Evolutionary conservation across 2,329 filamentous ascomycete species (phyloP).

Genomic region (Claviceps maximensis): DNA sequence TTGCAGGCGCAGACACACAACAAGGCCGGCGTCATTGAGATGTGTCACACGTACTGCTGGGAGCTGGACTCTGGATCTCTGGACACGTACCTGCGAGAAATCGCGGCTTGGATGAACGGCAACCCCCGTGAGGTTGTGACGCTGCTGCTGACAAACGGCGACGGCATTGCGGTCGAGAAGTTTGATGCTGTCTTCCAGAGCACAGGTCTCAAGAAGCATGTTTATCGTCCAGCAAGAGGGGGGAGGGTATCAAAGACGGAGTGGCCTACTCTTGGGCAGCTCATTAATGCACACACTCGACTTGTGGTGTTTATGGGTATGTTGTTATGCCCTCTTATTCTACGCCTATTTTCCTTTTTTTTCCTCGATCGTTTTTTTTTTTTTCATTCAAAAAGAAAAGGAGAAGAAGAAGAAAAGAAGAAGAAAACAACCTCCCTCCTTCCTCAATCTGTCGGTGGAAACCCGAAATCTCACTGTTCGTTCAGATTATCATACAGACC

Average conservation of each 20-base stretch:
- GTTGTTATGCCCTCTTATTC: conserved; percentile 1
- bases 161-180: conserved; percentile 40
- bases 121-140: conserved; percentile 50
- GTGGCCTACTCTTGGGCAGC: conserved; percentile 56
- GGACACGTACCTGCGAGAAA: conserved; percentile 36
- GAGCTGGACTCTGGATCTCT: conserved; percentile 47
- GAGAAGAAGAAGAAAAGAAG: neutral
- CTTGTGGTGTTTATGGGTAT: conserved; percentile 59
- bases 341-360: neutral
- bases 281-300: conserved; percentile 50
- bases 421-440: neutral
- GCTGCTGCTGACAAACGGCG: conserved; percentile 49
- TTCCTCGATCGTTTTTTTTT: neutral
- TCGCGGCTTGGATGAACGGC: conserved; percentile 47
- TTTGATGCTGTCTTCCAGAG: conserved; percentile 41
- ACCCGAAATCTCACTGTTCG: neutral
- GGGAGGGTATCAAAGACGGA: conserved; percentile 28
- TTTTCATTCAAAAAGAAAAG: neutral
- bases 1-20: conserved; percentile 51
- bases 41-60: conserved; percentile 53
- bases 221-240: conserved; percentile 37
- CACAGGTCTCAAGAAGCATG: conserved; percentile 42
- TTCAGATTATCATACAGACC: conserved; percentile 46
- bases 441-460: too few species aligned
- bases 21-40: conserved; percentile 34